A percentile compares a stretch with the other conserved stretches of the same genome.
phyloP scores from a whole-genome alignment of 768 basidiomycete species.

The Paxillus involutus region DNA sequence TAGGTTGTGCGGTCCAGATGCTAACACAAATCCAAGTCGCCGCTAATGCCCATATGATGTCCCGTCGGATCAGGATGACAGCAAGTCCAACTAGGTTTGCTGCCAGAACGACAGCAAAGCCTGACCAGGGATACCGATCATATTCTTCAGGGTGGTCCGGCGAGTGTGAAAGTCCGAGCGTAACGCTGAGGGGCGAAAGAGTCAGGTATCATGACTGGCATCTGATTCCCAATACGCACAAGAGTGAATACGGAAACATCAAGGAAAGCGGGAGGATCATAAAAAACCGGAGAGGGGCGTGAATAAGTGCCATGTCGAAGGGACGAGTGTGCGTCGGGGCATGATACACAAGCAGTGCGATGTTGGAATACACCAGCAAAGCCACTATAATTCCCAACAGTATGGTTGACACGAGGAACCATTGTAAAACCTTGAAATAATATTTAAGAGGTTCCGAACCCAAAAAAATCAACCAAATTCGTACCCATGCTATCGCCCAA shows the following conservation, averaged over 20 bases:
- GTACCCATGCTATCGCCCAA: conserved; percentile 79
- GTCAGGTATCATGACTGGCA: background rate
- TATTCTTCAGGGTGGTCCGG: conserved; percentile 54
- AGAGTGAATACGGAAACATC: conserved; percentile 54
- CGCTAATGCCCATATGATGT: conserved; percentile 75
- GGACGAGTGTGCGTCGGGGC: conserved; percentile 57
- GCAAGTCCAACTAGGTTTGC: conserved; percentile 61
- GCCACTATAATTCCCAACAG: conserved; percentile 69
- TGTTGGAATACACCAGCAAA: conserved; percentile 75
- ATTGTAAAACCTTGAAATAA: conserved; percentile 56
- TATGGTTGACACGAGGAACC: conserved; percentile 76
- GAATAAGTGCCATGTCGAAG: conserved; percentile 79
- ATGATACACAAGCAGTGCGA: conserved; percentile 75
- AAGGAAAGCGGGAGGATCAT: conserved; percentile 53
- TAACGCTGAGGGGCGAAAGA: conserved; percentile 46
- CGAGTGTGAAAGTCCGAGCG: conserved; percentile 60
- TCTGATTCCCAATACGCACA: conserved; percentile 31
- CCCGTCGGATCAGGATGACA: conserved; percentile 55
- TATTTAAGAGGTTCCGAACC: background rate
- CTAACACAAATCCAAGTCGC: conserved; percentile 73
- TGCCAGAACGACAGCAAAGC: conserved; percentile 64
- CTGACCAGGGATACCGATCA: conserved; percentile 65
- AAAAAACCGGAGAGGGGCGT: conserved; percentile 77
- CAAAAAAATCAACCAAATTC: conserved; percentile 8
- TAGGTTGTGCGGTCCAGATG: conserved; percentile 60